Percentiles rank a stretch among this genome's conserved stretches.
Conservation (phyloP, 2,329 filamentous ascomycete species). For the Trichothecium sympodiale region DNA sequence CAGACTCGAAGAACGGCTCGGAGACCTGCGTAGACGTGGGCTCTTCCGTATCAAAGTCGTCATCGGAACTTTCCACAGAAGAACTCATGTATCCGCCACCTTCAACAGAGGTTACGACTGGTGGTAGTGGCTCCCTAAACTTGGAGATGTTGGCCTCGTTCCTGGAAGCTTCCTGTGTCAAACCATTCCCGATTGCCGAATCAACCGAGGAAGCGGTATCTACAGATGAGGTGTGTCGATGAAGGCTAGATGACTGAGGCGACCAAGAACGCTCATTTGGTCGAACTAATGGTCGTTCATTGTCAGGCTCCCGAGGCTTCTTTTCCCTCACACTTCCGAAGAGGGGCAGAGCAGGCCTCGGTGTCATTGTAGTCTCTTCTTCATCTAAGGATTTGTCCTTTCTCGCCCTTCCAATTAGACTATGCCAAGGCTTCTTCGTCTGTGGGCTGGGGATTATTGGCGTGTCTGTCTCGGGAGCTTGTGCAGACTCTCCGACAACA, state of each 20-base stretch:
- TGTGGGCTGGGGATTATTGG: conserved; percentile 23
- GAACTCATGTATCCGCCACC: conserved; percentile 54
- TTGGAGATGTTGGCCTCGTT: conserved; percentile 45
- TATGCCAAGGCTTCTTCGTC: conserved; percentile 39
- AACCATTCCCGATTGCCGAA: conserved; percentile 42
- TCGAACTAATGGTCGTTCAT: conserved; percentile 46
- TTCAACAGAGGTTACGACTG: conserved; percentile 60
- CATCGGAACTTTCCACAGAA: conserved; percentile 24
- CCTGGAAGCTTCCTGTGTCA: conserved; percentile 43
- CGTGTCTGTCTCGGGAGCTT: conserved; percentile 25
- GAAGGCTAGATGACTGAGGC: conserved; percentile 8
- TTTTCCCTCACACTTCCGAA: conserved; percentile 65
- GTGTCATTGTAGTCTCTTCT: conserved; percentile 58
- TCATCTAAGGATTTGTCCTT: conserved; percentile 43
- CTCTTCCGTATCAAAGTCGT: conserved; percentile 10
- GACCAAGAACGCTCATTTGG: conserved; percentile 30
- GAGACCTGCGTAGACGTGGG: not conserved
- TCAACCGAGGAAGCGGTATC: conserved; percentile 29
- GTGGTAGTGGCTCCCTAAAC: conserved; percentile 55
- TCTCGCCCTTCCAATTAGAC: conserved; percentile 36
- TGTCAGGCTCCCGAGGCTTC: conserved; percentile 36
- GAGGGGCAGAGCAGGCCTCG: conserved; percentile 60
- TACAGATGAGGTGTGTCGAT: conserved; percentile 16
- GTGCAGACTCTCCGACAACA: conserved; percentile 37
- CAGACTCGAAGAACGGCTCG: not conserved